A percentile compares a stretch with the other conserved stretches of the same genome.
Conservation (phyloP, 139 green algal species). For the Chlamydomonas schloesseri region DNA sequence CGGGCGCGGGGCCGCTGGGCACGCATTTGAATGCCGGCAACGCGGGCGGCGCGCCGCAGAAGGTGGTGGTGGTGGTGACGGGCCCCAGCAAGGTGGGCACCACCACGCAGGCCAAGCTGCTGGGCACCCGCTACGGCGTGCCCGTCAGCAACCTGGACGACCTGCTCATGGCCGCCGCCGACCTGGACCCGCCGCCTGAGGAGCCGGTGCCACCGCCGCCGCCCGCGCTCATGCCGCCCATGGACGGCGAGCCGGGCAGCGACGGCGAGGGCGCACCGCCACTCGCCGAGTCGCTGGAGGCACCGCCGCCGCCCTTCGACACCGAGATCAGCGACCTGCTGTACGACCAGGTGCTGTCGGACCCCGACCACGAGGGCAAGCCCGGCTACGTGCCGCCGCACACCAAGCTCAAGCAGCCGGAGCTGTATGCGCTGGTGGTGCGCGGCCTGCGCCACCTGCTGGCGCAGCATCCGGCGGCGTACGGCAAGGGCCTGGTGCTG, state of each 20-base stretch:
- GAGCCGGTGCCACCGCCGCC: background rate
- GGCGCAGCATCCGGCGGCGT: conserved; percentile 38
- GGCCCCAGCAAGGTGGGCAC: conserved; percentile 48
- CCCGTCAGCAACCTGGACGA: conserved; percentile 58
- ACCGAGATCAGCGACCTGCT: conserved; percentile 49
- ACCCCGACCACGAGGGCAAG: conserved; percentile 53
- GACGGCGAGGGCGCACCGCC: background rate
- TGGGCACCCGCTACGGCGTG: conserved; percentile 69
- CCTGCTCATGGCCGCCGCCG: conserved; percentile 61
- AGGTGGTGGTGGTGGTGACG: conserved; percentile 58
- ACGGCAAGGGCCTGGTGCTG: conserved; percentile 63
- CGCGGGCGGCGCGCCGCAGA: background rate
- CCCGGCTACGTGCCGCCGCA: conserved; percentile 48
- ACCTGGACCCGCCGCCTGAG: conserved; percentile 48
- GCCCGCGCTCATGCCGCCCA: background rate
- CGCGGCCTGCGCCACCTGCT: conserved; percentile 44
- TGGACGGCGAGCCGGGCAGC: background rate
- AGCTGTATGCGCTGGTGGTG: conserved; percentile 47
- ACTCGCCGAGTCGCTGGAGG: background rate
- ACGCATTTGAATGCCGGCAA: too few relatives aligned
- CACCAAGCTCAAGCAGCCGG: conserved; percentile 28
- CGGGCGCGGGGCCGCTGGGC: background rate
- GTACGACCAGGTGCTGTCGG: conserved; percentile 51
- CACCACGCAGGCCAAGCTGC: conserved; percentile 62
- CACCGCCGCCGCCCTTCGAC: conserved; percentile 38